Evolutionary conservation across 345 rosid species (phyloP).

Genomic region (Abelmoschus esculentus): DNA sequence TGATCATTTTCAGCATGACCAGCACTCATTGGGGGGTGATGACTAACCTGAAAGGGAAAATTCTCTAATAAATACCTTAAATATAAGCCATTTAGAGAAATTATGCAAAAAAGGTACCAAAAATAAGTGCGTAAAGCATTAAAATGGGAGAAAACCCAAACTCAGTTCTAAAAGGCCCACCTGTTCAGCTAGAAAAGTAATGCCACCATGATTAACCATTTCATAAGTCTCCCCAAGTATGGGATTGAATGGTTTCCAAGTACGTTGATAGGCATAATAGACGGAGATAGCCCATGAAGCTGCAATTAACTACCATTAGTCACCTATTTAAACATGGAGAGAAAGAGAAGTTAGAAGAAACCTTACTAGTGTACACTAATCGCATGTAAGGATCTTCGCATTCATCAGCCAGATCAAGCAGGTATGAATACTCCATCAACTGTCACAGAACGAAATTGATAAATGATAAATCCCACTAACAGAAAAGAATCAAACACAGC

Average conservation of each 20-base stretch:
- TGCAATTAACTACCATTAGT: slow-evolving; percentile 31
- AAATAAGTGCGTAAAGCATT: background rate
- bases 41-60: slow-evolving; percentile 53
- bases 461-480: background rate
- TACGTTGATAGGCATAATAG: slow-evolving; percentile 76
- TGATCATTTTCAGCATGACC: slow-evolving; percentile 84
- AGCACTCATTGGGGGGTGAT: slow-evolving; percentile 83
- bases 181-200: slow-evolving; percentile 82
- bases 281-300: slow-evolving; percentile 94
- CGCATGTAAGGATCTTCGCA: slow-evolving; percentile 96
- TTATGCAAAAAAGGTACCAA: background rate
- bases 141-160: background rate
- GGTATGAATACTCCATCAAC: slow-evolving; percentile 93
- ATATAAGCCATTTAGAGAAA: background rate
- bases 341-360: slow-evolving; percentile 8
- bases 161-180: slow-evolving; percentile 23
- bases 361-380: slow-evolving; percentile 82
- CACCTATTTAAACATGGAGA: background rate
- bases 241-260: slow-evolving; percentile 99
- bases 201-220: slow-evolving; percentile 63
- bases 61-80: background rate
- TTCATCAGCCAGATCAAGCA: slow-evolving; percentile 82
- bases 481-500: slow-evolving; percentile 1
- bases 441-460: slow-evolving; percentile 23
- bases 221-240: slow-evolving; percentile 97